Evolutionary conservation across 2,329 filamentous ascomycete genomes (phyloP).

Genomic region (Calonectria naviculata): DNA sequence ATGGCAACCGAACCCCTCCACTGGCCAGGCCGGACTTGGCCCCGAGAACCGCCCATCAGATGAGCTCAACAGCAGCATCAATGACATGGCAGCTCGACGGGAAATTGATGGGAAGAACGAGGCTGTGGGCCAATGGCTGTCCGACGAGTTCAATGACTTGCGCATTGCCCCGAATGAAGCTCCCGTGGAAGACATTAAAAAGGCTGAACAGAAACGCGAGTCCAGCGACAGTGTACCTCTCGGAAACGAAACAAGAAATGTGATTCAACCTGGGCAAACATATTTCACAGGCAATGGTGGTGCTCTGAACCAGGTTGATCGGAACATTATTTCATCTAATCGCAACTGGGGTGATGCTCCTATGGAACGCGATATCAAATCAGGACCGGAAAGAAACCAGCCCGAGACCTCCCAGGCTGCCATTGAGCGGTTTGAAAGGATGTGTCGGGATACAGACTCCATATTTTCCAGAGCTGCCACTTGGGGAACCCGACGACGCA

Average conservation of each 20-base stretch:
- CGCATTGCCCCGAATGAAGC: constrained; percentile 40
- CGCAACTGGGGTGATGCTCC: constrained; percentile 63
- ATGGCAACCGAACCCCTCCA: constrained; percentile 52
- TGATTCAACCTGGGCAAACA: constrained; percentile 58
- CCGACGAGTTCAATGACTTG: constrained; percentile 44
- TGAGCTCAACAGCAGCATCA: constrained; percentile 62
- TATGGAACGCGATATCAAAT: constrained; percentile 56
- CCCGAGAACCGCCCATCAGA: constrained; percentile 56
- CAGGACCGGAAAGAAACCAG: constrained; percentile 50
- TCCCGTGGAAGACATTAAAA: constrained; percentile 31
- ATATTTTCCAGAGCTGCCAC: constrained; percentile 73
- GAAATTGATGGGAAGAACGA: constrained; percentile 59
- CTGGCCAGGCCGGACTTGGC: constrained; percentile 59
- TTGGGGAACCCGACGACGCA: constrained; percentile 75
- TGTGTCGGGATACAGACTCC: constrained; percentile 67
- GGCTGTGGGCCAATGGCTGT: constrained; percentile 64
- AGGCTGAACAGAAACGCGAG: constrained; percentile 35
- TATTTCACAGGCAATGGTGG: constrained; percentile 59
- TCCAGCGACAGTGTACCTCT: constrained; percentile 56
- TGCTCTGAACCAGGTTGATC: constrained; percentile 57
- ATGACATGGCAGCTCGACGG: constrained; percentile 57
- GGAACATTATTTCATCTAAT: constrained; percentile 60
- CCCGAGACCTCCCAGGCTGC: constrained; percentile 64
- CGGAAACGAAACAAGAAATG: constrained; percentile 62
- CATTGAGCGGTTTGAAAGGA: constrained; percentile 62